A percentile compares a stretch with the other conserved stretches of the same genome.
Conservation (phyloP, 352 stramenopile species). For the Hyaloperonospora arabidopsidis region DNA sequence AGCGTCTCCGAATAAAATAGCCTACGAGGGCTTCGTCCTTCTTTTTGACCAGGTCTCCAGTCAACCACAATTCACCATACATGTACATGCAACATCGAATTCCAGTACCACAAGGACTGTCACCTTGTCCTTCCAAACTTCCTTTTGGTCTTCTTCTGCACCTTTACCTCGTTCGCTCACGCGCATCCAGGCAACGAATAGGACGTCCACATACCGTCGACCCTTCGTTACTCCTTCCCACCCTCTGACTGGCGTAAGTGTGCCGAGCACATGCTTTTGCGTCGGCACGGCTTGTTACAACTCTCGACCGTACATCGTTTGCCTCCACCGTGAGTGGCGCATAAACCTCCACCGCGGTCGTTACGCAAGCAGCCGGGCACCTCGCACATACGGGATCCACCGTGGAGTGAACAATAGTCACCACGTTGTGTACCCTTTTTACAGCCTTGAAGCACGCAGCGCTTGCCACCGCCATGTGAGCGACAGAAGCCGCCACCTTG, state of each 20-base stretch:
- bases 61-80: too few species aligned
- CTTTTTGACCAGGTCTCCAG: too few species aligned
- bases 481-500: conserved; percentile 78
- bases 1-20: too few species aligned
- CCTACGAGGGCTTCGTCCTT: too few species aligned
- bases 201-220: conserved; percentile 23
- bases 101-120: conserved; percentile 21
- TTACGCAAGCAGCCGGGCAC: conserved; percentile 76
- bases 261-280: conserved; percentile 76
- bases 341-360: conserved; percentile 69
- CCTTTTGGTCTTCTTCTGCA: conserved; percentile 18
- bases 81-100: conserved; percentile 10
- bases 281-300: conserved; percentile 72
- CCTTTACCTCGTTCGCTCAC: conserved; percentile 12
- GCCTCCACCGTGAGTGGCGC: conserved; percentile 70
- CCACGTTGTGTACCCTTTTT: conserved; percentile 83
- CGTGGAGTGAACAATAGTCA: conserved; percentile 81
- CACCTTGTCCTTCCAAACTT: too few species aligned
- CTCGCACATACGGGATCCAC: conserved; percentile 78
- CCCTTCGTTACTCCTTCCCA: conserved; percentile 15
- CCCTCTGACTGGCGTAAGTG: conserved; percentile 39
- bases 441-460: conserved; percentile 76
- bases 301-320: conserved; percentile 65
- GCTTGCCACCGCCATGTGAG: conserved; percentile 82
- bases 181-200: conserved; percentile 8